Percentiles rank a stretch among this genome's conserved stretches.
Evolutionary conservation across 805 yeast species (phyloP).

Genomic region (Maudiozyma pseudohumilis): DNA sequence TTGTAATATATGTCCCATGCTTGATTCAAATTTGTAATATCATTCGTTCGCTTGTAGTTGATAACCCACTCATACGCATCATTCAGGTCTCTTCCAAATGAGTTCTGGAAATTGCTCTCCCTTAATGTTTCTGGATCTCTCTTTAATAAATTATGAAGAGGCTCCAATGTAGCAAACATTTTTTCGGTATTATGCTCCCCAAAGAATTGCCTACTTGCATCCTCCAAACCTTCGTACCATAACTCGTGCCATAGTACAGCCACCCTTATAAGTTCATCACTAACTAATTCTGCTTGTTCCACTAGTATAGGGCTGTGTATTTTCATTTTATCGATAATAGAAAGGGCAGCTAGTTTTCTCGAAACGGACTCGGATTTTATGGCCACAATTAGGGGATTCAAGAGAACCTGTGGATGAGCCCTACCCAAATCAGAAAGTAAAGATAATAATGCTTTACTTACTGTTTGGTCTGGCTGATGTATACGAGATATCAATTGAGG

Average conservation of each 20-base stretch:
- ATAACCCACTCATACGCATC: slow-evolving; percentile 90
- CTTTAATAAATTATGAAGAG: slow-evolving; percentile 70
- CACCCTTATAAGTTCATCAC: slow-evolving; percentile 81
- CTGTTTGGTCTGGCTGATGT: slow-evolving; percentile 81
- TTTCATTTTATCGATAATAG: slow-evolving; percentile 82
- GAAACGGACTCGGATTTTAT: slow-evolving; percentile 81
- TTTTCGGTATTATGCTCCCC: slow-evolving; percentile 91
- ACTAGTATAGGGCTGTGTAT: slow-evolving; percentile 72
- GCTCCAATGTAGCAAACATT: slow-evolving; percentile 84
- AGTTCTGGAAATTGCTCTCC: slow-evolving; percentile 78
- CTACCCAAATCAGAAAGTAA: slow-evolving; percentile 76
- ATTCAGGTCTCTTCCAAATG: slow-evolving; percentile 80
- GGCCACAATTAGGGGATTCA: slow-evolving; percentile 88
- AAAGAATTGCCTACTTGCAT: slow-evolving; percentile 82
- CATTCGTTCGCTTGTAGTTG: slow-evolving; percentile 74
- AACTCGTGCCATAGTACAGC: slow-evolving; percentile 94
- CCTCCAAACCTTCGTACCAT: slow-evolving; percentile 94
- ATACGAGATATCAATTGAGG: slow-evolving; percentile 91
- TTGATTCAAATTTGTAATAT: slow-evolving; percentile 77
- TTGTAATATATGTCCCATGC: slow-evolving; percentile 96
- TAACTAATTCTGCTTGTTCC: slow-evolving; percentile 80
- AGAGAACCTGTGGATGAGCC: slow-evolving; percentile 92
- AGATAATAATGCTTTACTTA: slow-evolving; percentile 67
- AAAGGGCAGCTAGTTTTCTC: slow-evolving; percentile 78
- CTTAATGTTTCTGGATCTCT: slow-evolving; percentile 83